A percentile compares a stretch with the other conserved stretches of the same genome.
Evolutionary conservation across 2,329 filamentous ascomycete species (phyloP).

Genomic region (Xylaria sp.): DNA sequence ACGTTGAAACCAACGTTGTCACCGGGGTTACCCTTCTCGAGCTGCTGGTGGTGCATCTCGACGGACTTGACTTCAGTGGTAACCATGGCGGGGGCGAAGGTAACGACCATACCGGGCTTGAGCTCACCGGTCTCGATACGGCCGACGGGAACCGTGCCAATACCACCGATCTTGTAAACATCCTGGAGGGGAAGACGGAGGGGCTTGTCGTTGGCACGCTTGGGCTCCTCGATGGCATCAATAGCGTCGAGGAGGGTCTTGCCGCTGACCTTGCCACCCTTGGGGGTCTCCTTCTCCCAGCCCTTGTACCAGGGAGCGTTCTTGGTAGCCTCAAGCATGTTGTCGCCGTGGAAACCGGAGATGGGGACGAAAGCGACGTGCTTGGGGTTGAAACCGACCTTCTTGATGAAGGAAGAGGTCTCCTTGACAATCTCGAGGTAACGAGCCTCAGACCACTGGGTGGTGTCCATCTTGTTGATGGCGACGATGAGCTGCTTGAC

Average conservation of each 20-base stretch:
- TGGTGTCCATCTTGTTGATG: constrained; percentile 99
- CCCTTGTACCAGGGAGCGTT: constrained; percentile 99
- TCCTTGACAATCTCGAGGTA: constrained; percentile 99
- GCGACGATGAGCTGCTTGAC: constrained; percentile 99
- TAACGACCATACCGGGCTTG: constrained; percentile 93
- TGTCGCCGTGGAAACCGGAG: constrained; percentile 99
- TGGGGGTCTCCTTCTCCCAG: constrained; percentile 92
- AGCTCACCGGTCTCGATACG: constrained; percentile 99
- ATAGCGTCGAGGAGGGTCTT: constrained; percentile 99
- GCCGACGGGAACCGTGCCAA: constrained; percentile 99
- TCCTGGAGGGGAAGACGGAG: constrained; percentile 99
- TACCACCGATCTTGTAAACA: constrained; percentile 99
- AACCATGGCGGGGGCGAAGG: constrained; percentile 97
- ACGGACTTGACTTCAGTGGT: constrained; percentile 99
- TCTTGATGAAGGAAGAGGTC: constrained; percentile 99
- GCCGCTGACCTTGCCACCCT: constrained; percentile 84
- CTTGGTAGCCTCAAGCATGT: constrained; percentile 91
- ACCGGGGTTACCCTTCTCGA: constrained; percentile 92
- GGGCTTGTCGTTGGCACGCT: constrained; percentile 97
- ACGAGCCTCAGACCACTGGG: constrained; percentile 97
- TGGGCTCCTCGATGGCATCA: constrained; percentile 91
- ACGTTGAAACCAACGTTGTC: constrained; percentile 99
- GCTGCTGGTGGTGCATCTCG: constrained; percentile 99
- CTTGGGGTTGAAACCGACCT: constrained; percentile 99
- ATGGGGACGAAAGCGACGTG: constrained; percentile 97